Conservation (phyloP, 495 filamentous ascomycete genomes). For the Podospora appendiculata region DNA sequence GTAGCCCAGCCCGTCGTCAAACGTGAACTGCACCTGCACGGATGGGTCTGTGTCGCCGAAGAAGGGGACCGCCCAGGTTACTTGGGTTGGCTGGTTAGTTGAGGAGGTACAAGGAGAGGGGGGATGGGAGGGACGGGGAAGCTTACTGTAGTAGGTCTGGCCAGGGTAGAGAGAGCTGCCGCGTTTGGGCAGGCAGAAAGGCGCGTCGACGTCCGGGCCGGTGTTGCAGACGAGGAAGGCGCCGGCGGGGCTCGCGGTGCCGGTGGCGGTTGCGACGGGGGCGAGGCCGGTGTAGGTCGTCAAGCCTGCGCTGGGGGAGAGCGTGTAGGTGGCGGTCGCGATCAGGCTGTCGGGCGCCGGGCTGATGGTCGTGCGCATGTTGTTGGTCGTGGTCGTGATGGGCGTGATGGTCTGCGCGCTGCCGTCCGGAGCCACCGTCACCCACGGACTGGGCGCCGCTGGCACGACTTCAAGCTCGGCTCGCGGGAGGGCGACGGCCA, state of each 20-base stretch:
- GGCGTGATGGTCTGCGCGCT: conserved; percentile 16
- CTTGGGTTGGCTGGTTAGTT: conserved; percentile 2
- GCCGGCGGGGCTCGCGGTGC: conserved; percentile 5
- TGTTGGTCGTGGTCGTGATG: conserved; percentile 13
- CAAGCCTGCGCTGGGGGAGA: conserved; percentile 7
- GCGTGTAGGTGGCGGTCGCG: conserved; percentile 17
- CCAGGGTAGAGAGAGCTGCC: conserved; percentile 15
- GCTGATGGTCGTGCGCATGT: conserved; percentile 13
- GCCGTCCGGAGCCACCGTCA: conserved; percentile 17
- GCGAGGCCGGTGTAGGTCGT: conserved; percentile 21
- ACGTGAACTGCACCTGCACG: no score
- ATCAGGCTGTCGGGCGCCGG: conserved; percentile 13
- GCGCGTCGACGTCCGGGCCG: conserved; percentile 11
- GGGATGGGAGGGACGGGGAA: not conserved
- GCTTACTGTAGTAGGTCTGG: conserved; percentile 21
- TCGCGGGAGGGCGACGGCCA: conserved; percentile 11
- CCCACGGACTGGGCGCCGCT: conserved; percentile 12
- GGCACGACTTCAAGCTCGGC: not conserved
- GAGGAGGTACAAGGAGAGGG: not conserved
- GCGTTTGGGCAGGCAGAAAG: conserved; percentile 20
- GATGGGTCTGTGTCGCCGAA: not conserved
- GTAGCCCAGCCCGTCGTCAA: not conserved
- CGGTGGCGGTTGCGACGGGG: conserved; percentile 18
- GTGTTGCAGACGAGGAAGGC: conserved; percentile 19
- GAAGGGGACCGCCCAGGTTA: conserved; percentile 21